A percentile compares a stretch with the other conserved stretches of the same genome.
These are phyloP conservation scores for Boletus subcaerulescens DNA, from an alignment of 768 basidiomycete species.

Conservation along the genomic window DNA sequence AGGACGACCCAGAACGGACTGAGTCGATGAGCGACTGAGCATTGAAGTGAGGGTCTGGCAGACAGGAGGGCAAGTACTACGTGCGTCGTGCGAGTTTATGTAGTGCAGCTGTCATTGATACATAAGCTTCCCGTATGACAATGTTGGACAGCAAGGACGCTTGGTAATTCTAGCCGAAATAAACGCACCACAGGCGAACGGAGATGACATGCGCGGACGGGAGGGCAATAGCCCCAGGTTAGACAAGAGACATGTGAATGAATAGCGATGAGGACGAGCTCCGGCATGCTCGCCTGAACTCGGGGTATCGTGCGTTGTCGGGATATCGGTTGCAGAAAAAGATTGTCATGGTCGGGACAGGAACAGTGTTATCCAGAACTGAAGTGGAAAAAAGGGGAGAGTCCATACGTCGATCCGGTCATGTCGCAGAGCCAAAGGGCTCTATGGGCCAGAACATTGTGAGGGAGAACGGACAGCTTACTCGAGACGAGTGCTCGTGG, in stretches of 20 bases:
- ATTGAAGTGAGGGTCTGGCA: slow-evolving; percentile 1
- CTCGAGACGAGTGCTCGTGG: not conserved
- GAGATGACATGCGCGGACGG: slow-evolving; percentile 15
- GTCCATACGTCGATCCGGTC: slow-evolving; percentile 21
- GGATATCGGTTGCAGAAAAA: not conserved
- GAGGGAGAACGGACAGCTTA: not conserved
- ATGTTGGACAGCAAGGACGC: not conserved
- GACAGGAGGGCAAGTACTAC: slow-evolving; percentile 3
- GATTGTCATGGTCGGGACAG: not conserved
- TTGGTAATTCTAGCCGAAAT: slow-evolving; percentile 7
- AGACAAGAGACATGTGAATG: not conserved
- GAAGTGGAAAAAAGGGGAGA: not conserved
- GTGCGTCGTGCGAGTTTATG: slow-evolving; percentile 1
- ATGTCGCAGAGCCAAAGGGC: slow-evolving; percentile 14
- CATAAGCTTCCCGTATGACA: not conserved
- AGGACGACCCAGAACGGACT: slow-evolving; percentile 2
- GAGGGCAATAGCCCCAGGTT: slow-evolving; percentile 1
- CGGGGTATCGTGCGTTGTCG: slow-evolving; percentile 1
- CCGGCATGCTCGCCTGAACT: slow-evolving; percentile 3
- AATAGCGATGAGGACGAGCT: slow-evolving; percentile 1
- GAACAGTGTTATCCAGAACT: not conserved
- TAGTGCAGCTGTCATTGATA: slow-evolving; percentile 9
- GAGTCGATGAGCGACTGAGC: not conserved
- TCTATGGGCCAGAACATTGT: not conserved
- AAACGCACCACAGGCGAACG: slow-evolving; percentile 5